Percentiles rank a stretch among this genome's conserved stretches.
Conservation (phyloP, 345 rosid genomes). For the Carallia pectinifolia region DNA sequence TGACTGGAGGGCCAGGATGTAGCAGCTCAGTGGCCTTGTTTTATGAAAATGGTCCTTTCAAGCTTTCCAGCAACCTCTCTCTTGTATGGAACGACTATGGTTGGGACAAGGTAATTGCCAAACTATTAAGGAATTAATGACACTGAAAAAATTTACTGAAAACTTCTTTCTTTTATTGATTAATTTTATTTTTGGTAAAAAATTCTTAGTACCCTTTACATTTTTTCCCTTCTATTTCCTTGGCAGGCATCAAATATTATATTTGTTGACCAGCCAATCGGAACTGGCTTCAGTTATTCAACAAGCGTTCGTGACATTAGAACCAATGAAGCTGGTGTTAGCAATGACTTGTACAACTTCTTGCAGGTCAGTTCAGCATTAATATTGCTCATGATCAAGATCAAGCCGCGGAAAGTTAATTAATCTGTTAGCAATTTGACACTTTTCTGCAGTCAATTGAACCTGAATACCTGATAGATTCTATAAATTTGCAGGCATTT, state of each 20-base stretch:
- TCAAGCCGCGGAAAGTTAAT: not conserved
- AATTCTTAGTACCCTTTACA: too few species aligned
- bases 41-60: conserved; percentile 87
- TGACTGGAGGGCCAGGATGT: conserved; percentile 95
- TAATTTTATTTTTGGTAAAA: too few species aligned
- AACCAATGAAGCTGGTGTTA: conserved; percentile 63
- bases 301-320: conserved; percentile 48
- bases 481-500: conserved; percentile 46
- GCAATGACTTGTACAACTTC: conserved; percentile 78
- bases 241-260: conserved; percentile 74
- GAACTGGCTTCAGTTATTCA: conserved; percentile 90
- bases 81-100: conserved; percentile 84
- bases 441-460: too few species aligned
- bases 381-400: not conserved
- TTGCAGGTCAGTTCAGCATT: conserved; percentile 52
- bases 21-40: conserved; percentile 77
- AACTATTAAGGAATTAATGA: too few species aligned
- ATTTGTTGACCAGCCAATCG: conserved; percentile 83
- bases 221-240: not conserved
- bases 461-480: not conserved
- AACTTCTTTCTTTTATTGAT: too few species aligned
- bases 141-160: too few species aligned
- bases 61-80: conserved; percentile 49
- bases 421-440: too few species aligned
- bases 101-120: conserved; percentile 68